Percentiles rank a stretch among this genome's conserved stretches.
Conservation (phyloP, 345 rosid species). For the Odontarrhena argentea region DNA sequence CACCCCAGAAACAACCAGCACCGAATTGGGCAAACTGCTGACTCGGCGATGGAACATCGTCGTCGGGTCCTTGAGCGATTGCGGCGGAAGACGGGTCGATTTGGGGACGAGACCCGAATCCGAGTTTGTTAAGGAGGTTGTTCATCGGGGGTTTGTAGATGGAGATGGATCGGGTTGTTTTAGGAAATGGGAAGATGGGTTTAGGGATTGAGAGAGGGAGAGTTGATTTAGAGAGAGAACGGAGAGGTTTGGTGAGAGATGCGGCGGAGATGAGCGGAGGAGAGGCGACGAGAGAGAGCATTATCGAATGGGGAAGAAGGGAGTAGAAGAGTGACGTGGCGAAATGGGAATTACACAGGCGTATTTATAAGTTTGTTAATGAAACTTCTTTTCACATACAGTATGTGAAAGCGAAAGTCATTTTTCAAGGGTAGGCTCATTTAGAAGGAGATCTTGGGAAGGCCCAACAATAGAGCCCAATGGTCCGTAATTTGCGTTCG, state of each 20-base stretch:
- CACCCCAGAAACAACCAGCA: slow-evolving; percentile 98
- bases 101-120: slow-evolving; percentile 44
- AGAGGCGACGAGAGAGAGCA: slow-evolving; percentile 71
- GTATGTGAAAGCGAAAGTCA: no score
- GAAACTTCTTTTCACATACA: no score
- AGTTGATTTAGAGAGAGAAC: slow-evolving; percentile 27
- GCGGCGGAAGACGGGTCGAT: slow-evolving; percentile 40
- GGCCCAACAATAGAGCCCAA: slow-evolving; percentile 26
- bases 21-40: slow-evolving; percentile 80
- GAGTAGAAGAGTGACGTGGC: slow-evolving; percentile 35
- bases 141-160: slow-evolving; percentile 43
- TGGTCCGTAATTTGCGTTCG: slow-evolving; percentile 12
- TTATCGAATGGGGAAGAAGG: slow-evolving; percentile 64
- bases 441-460: background rate
- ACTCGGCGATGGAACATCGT: slow-evolving; percentile 53
- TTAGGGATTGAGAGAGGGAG: slow-evolving; percentile 30
- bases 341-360: background rate
- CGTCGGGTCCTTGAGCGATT: slow-evolving; percentile 65
- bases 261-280: slow-evolving; percentile 54
- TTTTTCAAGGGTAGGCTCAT: background rate
- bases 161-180: slow-evolving; percentile 33
- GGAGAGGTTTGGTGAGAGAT: slow-evolving; percentile 33
- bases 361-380: no score
- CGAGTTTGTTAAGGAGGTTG: slow-evolving; percentile 39
- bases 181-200: slow-evolving; percentile 34